Base-by-base conservation (phyloP, 1,139 yeast species). In the Kurtzmaniella quercitrusa region DNA sequence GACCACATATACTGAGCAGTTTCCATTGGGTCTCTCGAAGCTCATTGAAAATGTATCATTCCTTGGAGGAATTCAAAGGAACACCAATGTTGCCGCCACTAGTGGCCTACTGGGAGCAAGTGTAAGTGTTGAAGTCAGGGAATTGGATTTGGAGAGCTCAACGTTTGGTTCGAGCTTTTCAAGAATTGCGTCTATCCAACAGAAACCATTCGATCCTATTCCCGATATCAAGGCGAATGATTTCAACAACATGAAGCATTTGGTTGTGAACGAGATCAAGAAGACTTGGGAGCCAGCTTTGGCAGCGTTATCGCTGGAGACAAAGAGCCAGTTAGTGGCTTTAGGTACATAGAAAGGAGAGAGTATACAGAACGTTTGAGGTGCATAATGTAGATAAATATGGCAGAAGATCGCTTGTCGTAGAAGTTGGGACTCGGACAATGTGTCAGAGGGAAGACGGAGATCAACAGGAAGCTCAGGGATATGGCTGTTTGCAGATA, bases 91-190 rank as follows among this genome's bases (percentile, higher is more conserved):
- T 14, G 36, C 36, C 14, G 36, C 31, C 15, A 27, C 33, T 12
- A 11, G n/a, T 31, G 75, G 77, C 1, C 58, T 51, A 21, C 18
- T 14, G 4, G 80, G 77, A 49, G 54, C 72, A 5, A 15, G 16
- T 16, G 36, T 15, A 8, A 16, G 16, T 9, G 36, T 31, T 3
- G 36, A 60, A 46, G 64, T 56, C 38, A 75, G 75, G 44, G 88
- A 81, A 44, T 60, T 79, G 36, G 90, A 83, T 48, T 62, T 76
- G 39, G 88, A 82, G 39, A 82, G 82, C 37, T 61, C 78, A 23
- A 73, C 94, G 1, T 93, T 90, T 65, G 98, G 98, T 2, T 84
- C 96, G 0, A 81, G 82, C 42, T 93, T 80, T 62, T 86, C 95
- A 40, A 82, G 78, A 57, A 70, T 93, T 47, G 79, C 77, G 2